Percentiles rank a stretch among this genome's conserved stretches.
These are phyloP conservation scores for Begonia fuchsioides DNA, from an alignment of 306 rosid genomes.

Conservation along the genomic window DNA sequence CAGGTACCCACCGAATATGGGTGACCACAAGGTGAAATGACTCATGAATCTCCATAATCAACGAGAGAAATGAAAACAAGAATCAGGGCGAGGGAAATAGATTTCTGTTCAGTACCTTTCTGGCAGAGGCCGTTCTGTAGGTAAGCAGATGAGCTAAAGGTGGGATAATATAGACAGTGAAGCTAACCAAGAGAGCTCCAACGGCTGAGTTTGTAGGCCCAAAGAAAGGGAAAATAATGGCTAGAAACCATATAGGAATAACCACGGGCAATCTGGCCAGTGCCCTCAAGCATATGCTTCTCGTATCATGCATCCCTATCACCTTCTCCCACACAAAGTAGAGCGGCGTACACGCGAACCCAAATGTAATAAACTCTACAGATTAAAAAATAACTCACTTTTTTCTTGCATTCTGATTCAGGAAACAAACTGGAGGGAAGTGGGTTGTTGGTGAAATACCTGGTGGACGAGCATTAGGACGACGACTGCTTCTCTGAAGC, in stretches of 20 bases:
- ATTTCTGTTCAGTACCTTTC: conserved; percentile 69
- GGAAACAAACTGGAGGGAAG: no score
- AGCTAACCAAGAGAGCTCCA: no score
- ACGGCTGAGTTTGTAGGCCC: conserved; percentile 93
- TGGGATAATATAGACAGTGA: conserved; percentile 93
- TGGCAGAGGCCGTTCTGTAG: conserved; percentile 59
- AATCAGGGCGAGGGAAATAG: no score
- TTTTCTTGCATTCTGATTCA: no score
- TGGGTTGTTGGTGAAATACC: no score
- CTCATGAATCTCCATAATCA: background rate
- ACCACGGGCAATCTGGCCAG: conserved; percentile 91
- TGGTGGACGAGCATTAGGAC: no score
- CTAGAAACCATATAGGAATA: conserved; percentile 88
- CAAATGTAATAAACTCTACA: conserved; percentile 93
- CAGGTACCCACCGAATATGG: no score
- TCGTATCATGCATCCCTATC: no score
- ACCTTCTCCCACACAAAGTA: no score
- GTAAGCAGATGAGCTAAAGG: conserved; percentile 85
- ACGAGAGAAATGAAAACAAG: no score
- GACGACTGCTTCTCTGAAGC: no score
- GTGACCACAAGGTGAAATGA: conserved; percentile 17
- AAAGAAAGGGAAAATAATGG: conserved; percentile 90
- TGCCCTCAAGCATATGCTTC: no score
- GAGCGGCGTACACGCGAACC: conserved; percentile 79
- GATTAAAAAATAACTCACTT: background rate